These are phyloP conservation scores for Scedosporium boydii DNA, from an alignment of 2,329 filamentous ascomycete species.

Conservation along the genomic window DNA sequence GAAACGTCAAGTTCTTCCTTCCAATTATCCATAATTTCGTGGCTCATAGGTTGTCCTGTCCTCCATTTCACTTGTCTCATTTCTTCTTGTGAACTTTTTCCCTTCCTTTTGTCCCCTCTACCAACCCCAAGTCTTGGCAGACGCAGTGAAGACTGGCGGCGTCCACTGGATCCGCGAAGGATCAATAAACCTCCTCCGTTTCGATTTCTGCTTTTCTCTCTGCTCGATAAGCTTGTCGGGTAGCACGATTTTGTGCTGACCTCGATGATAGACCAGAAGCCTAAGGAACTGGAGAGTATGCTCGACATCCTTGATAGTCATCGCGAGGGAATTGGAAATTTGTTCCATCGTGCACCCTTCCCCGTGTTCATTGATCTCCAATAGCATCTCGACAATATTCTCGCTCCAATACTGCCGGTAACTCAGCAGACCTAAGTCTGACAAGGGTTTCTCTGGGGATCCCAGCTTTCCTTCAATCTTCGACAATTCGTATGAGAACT, in stretches of 20 bases:
- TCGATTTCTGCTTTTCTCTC: constrained; percentile 70
- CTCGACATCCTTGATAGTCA: constrained; percentile 97
- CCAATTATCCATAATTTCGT: not conserved
- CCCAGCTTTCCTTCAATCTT: constrained; percentile 93
- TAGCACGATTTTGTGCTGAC: constrained; percentile 91
- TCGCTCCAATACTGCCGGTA: constrained; percentile 98
- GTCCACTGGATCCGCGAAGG: constrained; percentile 82
- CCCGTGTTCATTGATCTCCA: constrained; percentile 58
- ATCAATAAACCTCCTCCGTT: constrained; percentile 69
- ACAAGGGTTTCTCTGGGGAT: constrained; percentile 92
- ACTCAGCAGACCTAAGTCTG: constrained; percentile 82
- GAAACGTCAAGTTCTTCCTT: too few relatives aligned
- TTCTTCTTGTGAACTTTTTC: not conserved
- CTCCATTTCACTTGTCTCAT: not conserved
- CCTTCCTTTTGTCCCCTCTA: constrained; percentile 26
- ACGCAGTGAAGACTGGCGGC: constrained; percentile 86
- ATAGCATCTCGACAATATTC: constrained; percentile 78
- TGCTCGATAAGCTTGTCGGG: constrained; percentile 74
- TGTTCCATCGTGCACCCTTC: constrained; percentile 77
- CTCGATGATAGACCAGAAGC: constrained; percentile 93
- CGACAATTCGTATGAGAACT: constrained; percentile 94
- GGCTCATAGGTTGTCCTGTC: not conserved
- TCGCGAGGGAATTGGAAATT: constrained; percentile 68
- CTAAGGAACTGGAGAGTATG: constrained; percentile 89
- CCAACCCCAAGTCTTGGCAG: constrained; percentile 92